phyloP scores from a whole-genome alignment of 2,329 filamentous ascomycete genomes.

The Colletotrichum sojae region DNA sequence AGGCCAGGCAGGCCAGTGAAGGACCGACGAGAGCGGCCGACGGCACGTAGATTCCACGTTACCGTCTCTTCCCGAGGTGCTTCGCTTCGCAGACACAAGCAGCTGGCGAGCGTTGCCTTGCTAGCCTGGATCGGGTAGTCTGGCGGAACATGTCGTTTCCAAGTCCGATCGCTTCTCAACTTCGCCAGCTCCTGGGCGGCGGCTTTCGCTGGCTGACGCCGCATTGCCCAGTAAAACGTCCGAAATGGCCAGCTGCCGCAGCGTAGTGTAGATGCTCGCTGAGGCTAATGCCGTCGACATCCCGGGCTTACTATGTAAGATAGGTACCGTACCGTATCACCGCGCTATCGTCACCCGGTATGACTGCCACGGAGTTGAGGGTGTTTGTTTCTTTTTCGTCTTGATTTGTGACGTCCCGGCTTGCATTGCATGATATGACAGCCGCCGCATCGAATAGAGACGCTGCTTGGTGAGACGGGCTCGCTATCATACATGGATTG shows the following conservation, averaged over 20 bases:
- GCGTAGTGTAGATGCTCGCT: neutral
- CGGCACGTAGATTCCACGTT: conserved; percentile 21
- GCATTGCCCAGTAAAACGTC: conserved; percentile 19
- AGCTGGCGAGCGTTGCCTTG: conserved; percentile 1
- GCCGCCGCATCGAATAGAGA: neutral
- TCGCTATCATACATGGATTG: neutral
- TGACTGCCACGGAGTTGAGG: neutral
- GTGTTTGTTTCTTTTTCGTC: neutral
- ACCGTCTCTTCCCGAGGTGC: conserved; percentile 29
- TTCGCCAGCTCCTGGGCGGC: conserved; percentile 12
- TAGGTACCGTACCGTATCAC: neutral
- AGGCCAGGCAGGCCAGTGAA: neutral
- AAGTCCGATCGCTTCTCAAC: conserved; percentile 27
- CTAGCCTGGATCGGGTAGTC: conserved; percentile 21
- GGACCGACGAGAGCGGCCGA: conserved; percentile 11
- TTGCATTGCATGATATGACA: neutral
- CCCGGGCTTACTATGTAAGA: conserved; percentile 7
- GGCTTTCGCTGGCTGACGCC: conserved; percentile 9
- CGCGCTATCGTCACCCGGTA: neutral
- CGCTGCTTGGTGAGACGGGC: neutral
- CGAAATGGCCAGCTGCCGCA: neutral
- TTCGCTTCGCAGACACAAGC: neutral
- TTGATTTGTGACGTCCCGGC: neutral
- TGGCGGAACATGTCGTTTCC: conserved; percentile 19
- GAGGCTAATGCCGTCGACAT: conserved; percentile 14